Base-by-base conservation (phyloP, 2,329 filamentous ascomycete genomes). In the Ceratocystis ficicola region DNA sequence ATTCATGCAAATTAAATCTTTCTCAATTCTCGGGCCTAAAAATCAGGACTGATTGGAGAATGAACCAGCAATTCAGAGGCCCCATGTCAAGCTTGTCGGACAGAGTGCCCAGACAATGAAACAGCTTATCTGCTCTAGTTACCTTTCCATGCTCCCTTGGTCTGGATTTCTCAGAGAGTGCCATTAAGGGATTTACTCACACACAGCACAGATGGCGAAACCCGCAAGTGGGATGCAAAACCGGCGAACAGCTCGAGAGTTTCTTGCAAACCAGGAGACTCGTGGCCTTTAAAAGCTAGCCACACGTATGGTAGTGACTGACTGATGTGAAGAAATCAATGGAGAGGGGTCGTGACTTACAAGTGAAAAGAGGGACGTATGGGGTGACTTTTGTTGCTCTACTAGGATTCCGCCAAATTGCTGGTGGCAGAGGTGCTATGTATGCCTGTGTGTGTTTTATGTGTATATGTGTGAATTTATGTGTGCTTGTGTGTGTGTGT, bases 41-140 rank as follows among this genome's bases (percentile, higher is more conserved):
- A 32, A 59, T 25, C 52, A 32, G 52, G 12, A 59, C 25, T 59
- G 52, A 59, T 59, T 59, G 52, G 28, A 59, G 25, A 59, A 59
- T 59, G 25, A 48, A 63, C 44, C 20, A 63, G 44, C 28, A 63
- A 63, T 50, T 46, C 28, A 63, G 60, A 62, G 61, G 61, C 61
- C 52, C 61, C 61, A 63, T 63, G 61, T 59, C 61, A 63, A 63
- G 61, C 44, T 63, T 63, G 61, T 63, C 61, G 61, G 61, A 63
- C 61, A 63, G 44, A 63, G 61, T 32, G 44, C 41, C 61, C 44
- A 46, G 61, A 63, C 61, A 63, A 48, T 63, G 44, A 20, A 63
- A 63, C 44, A 63, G 61, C 41, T 48, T 50, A 48, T 44, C 61
- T 46, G 44, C 52, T 63, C n/a, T 30, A 46, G 60, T 44, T 30